Evolutionary conservation across 164 flowering plant species (phyloP).

Genomic region (Litsea cubeba): DNA sequence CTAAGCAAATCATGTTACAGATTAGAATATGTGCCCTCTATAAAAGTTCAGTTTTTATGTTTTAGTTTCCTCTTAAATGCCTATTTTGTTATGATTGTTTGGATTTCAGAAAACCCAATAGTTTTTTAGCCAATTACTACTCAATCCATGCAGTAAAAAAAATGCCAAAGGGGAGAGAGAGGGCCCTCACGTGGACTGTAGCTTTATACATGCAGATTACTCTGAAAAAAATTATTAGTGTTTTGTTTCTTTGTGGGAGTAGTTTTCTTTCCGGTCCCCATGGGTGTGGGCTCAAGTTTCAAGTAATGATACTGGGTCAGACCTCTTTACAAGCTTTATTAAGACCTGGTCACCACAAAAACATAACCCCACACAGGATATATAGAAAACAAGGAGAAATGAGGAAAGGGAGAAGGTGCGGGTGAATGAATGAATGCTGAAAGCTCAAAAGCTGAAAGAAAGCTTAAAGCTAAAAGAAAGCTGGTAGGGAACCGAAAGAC

Average conservation of each 20-base stretch:
- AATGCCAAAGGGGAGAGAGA: slow-evolving; percentile 2
- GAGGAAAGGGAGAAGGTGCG: not conserved
- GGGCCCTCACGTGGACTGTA: slow-evolving; percentile 29
- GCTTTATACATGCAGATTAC: slow-evolving; percentile 52
- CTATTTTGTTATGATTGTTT: no score
- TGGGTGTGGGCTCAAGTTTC: slow-evolving; percentile 49
- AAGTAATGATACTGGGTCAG: slow-evolving; percentile 37
- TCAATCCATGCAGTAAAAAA: no score
- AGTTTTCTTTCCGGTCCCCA: slow-evolving; percentile 21
- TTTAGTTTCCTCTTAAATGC: no score
- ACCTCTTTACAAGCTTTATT: slow-evolving; percentile 12
- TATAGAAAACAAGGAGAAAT: slow-evolving; percentile 1
- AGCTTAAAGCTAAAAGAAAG: slow-evolving; percentile 32
- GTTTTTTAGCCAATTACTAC: no score
- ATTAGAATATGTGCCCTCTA: no score
- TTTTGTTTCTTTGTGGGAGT: slow-evolving; percentile 42
- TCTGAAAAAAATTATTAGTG: slow-evolving; percentile 39
- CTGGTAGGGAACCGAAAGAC: slow-evolving; percentile 34
- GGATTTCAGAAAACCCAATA: no score
- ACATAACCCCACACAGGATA: not conserved
- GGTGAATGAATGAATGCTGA: slow-evolving; percentile 9
- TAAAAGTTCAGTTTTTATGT: no score
- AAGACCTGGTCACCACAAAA: not conserved
- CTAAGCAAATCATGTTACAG: no score
- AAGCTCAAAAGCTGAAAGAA: slow-evolving; percentile 22